Conservation (phyloP, 139 green algal species). For the Parachlorella kessleri region DNA sequence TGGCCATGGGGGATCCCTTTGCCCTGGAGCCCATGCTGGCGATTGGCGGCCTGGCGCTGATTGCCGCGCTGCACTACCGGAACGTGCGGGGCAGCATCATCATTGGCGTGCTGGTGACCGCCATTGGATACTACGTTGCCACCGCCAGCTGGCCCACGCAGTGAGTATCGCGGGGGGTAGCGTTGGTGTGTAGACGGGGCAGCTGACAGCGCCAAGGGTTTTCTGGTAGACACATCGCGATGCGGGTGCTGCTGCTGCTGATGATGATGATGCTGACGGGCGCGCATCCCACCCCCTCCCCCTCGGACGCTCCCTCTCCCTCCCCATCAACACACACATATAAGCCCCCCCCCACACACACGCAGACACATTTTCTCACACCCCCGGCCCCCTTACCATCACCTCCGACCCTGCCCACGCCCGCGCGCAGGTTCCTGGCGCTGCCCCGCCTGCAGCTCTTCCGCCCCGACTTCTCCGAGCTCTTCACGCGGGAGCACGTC, state of each 20-base stretch:
- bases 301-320: neutral
- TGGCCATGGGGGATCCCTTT: no score
- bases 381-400: neutral
- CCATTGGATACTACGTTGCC: no score
- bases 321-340: neutral
- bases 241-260: no score
- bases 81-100: slow-evolving; percentile 50
- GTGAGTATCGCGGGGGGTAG: no score
- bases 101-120: slow-evolving; percentile 46
- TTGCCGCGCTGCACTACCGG: slow-evolving; percentile 39
- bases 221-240: no score
- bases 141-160: no score
- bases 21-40: slow-evolving; percentile 41
- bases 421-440: neutral
- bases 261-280: no score
- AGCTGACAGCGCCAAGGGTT: no score
- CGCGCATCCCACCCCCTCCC: neutral
- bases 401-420: no score
- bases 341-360: neutral
- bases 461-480: neutral
- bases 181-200: no score
- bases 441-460: neutral
- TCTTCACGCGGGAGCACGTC: neutral
- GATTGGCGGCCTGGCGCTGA: slow-evolving; percentile 32
- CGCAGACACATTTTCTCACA: no score